Base-by-base conservation (phyloP, 1,284 basidiomycete species). In the Tilletia walkeri region DNA sequence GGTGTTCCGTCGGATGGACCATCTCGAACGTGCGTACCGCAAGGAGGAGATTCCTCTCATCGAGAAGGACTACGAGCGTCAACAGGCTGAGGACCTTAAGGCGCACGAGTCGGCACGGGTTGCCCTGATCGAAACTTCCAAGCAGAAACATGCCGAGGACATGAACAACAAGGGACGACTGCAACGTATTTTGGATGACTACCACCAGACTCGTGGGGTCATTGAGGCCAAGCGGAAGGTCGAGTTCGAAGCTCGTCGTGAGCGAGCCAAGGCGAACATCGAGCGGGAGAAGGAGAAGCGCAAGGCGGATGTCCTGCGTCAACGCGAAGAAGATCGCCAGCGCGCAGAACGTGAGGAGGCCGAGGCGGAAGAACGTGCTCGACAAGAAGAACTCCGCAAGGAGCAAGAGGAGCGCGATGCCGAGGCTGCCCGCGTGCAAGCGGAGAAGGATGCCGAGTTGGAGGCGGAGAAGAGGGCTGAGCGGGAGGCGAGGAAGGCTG, bases 11-110 rank as follows among this genome's bases (percentile, higher is more conserved):
- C 91, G 94, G 41, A 90, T 98, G 80, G 95, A 99, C 82, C 95
- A 99, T 85, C 85, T 93, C 82, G 95, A 99, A 86, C 93, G 96
- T 75, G 95, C 95, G 0, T 93, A 92, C 86, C 91, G 95, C 76
- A 93, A 94, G 85, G 94, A 95, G 74, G 96, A 98, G 84, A 89
- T 90, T 12, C 92, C 94, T 0, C 87, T 98, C 18, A 88, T 98
- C 54, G 88, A 88, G 1, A 86, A 92, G 76, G 95, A 98, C 85
- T 99, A 98, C 84, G 91, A 92, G 72, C 84, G 87, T 1, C 95
- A 99, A 84, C 86, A 87, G 66, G 89, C 89, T 0, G 92, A 92
- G 84, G 89, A 92, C 69, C 84, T 85, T 1, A 85, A 90, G 47
- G 90, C 91, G 78, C 86, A 87, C 68, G 84, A 88, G 4, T 89